Percentiles rank a stretch among this genome's conserved stretches.
phyloP scores from a whole-genome alignment of 106 monocot genomes.

The Dendrobium huoshanense region DNA sequence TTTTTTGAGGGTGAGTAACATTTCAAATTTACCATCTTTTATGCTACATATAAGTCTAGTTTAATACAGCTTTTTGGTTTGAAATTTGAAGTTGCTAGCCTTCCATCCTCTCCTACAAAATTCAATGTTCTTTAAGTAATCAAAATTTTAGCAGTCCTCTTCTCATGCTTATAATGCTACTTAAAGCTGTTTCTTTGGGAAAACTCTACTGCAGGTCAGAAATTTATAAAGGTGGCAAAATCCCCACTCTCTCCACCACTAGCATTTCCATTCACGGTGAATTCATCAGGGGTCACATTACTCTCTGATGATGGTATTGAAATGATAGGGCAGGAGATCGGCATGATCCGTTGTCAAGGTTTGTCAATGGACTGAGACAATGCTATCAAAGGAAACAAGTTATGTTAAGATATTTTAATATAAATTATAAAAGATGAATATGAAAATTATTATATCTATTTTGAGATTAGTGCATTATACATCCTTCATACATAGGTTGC shows the following conservation, averaged over 20 bases:
- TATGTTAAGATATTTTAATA: not conserved
- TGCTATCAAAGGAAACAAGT: not conserved
- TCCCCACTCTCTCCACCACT: slow-evolving; percentile 77
- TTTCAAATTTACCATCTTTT: too few relatives aligned
- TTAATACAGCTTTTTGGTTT: too few relatives aligned
- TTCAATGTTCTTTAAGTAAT: too few relatives aligned
- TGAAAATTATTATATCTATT: too few relatives aligned
- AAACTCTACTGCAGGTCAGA: slow-evolving; percentile 46
- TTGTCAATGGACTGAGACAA: not conserved
- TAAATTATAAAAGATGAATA: not conserved
- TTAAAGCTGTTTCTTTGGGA: not conserved
- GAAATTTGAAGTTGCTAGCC: too few relatives aligned
- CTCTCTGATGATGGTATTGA: slow-evolving; percentile 66
- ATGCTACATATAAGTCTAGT: too few relatives aligned
- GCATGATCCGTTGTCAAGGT: slow-evolving; percentile 66
- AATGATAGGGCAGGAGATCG: slow-evolving; percentile 55
- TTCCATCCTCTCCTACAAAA: too few relatives aligned
- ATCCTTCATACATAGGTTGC: too few relatives aligned
- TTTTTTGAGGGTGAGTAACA: too few relatives aligned
- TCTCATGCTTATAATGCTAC: not conserved
- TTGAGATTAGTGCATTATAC: too few relatives aligned
- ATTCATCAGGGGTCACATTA: slow-evolving; percentile 71
- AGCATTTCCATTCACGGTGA: slow-evolving; percentile 64
- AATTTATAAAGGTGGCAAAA: slow-evolving; percentile 88
- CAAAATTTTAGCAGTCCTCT: too few relatives aligned